Evolutionary conservation across 2,329 filamentous ascomycete species (phyloP).

Genomic region (Massarina eburnea): DNA sequence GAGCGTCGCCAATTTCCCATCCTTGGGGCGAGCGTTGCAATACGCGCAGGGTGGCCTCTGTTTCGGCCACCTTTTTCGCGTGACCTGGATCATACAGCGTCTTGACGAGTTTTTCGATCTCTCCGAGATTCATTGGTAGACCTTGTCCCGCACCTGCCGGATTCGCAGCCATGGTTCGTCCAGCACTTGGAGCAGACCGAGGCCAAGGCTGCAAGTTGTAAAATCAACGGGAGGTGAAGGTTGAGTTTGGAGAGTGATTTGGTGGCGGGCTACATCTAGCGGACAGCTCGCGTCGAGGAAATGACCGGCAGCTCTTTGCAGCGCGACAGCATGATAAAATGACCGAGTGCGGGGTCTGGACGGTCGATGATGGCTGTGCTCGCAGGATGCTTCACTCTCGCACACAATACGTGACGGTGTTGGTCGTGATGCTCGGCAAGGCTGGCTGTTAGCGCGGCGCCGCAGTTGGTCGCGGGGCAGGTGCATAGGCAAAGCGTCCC

Average conservation of each 20-base stretch:
- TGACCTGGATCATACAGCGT: constrained; percentile 53
- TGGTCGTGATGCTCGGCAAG: constrained; percentile 10
- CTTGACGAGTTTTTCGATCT: constrained; percentile 51
- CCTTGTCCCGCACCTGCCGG: constrained; percentile 14
- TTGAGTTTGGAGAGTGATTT: not conserved
- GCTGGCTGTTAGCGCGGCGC: constrained; percentile 5
- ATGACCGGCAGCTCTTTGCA: constrained; percentile 4
- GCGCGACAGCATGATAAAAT: constrained; percentile 16
- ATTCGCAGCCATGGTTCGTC: constrained; percentile 27
- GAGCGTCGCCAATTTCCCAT: constrained; percentile 80
- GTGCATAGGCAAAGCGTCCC: constrained; percentile 1
- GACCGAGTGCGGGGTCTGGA: constrained; percentile 7
- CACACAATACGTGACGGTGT: constrained; percentile 3
- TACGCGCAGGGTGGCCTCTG: constrained; percentile 74
- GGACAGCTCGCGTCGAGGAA: constrained; percentile 14
- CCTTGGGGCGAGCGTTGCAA: constrained; percentile 79
- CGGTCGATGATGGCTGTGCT: constrained; percentile 11
- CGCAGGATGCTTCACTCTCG: constrained; percentile 8
- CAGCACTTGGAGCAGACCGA: no score
- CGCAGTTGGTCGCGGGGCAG: not conserved
- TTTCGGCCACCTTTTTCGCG: constrained; percentile 50
- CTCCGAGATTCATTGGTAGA: constrained; percentile 33
- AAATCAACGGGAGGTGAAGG: no score
- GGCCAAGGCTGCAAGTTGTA: no score
- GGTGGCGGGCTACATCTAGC: constrained; percentile 14